phyloP scores from a whole-genome alignment of 345 rosid species.

The Citrus sinensis region DNA sequence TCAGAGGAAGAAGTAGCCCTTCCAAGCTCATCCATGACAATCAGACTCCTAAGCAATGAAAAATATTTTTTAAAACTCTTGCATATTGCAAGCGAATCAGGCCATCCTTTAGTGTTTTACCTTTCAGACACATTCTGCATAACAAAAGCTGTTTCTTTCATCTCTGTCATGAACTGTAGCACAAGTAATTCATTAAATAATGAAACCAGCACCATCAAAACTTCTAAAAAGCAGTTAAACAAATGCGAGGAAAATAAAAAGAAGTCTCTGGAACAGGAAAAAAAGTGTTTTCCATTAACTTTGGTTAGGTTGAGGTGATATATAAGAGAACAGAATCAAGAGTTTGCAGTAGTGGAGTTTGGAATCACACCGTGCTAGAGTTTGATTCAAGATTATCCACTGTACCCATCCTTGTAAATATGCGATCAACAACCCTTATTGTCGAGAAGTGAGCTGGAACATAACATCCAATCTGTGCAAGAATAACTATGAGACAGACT shows the following conservation, averaged over 20 bases:
- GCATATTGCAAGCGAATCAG: background rate
- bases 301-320: background rate
- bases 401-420: constrained; percentile 96
- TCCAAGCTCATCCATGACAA: constrained; percentile 95
- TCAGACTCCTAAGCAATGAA: constrained; percentile 58
- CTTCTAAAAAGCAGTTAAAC: constrained; percentile 1
- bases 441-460: constrained; percentile 88
- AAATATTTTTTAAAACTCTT: background rate
- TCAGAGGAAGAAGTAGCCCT: constrained; percentile 98
- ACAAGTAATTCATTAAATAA: constrained; percentile 8
- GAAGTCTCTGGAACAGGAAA: background rate
- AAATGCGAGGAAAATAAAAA: background rate
- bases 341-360: constrained; percentile 6
- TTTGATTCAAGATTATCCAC: constrained; percentile 84
- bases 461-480: constrained; percentile 96
- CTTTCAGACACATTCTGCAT: constrained; percentile 87
- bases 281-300: background rate
- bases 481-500: constrained; percentile 84
- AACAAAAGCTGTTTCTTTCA: constrained; percentile 96
- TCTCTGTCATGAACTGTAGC: constrained; percentile 96
- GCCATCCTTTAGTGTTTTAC: constrained; percentile 33
- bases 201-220: background rate
- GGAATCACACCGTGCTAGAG: constrained; percentile 77
- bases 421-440: constrained; percentile 80
- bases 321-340: background rate